Evolutionary conservation across 306 rosid species (phyloP).

Genomic region (Citrullus mucosospermus): DNA sequence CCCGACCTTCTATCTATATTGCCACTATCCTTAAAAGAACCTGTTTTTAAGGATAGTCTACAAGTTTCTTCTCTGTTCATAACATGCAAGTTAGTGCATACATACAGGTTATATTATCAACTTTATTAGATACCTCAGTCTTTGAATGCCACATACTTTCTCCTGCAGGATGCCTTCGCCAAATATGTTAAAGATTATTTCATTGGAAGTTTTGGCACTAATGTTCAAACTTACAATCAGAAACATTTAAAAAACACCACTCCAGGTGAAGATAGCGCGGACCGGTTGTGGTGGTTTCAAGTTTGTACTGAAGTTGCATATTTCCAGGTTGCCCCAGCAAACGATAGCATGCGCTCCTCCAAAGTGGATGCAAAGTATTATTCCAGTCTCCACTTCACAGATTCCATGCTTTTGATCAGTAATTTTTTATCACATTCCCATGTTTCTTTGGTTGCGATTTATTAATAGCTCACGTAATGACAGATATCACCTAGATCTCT

Average conservation of each 20-base stretch:
- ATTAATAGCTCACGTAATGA: conserved; percentile 4
- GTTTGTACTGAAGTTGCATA: conserved; percentile 93
- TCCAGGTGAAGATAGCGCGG: conserved; percentile 35
- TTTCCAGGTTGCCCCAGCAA: conserved; percentile 93
- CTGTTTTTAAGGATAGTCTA: not conserved
- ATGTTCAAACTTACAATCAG: conserved; percentile 42
- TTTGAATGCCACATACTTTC: conserved; percentile 18
- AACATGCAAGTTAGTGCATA: not conserved
- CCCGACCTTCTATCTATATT: not conserved
- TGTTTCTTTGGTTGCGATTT: not conserved
- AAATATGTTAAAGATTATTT: conserved; percentile 56
- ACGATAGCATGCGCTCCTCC: conserved; percentile 77
- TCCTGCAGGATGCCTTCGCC: conserved; percentile 64
- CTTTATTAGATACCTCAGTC: conserved; percentile 1
- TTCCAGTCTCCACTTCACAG: conserved; percentile 5
- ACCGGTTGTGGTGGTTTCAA: conserved; percentile 97
- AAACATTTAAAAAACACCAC: conserved; percentile 54
- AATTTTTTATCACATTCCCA: not conserved
- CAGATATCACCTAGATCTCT: conserved; percentile 94
- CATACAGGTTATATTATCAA: not conserved
- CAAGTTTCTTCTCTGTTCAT: not conserved
- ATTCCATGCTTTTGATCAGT: not conserved
- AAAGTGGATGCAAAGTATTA: conserved; percentile 58
- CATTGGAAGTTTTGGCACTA: conserved; percentile 32
- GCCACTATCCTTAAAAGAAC: not conserved